These are phyloP conservation scores for Pestalotiopsis sp. DNA, from an alignment of 2,329 filamentous ascomycete species.

Conservation along the genomic window DNA sequence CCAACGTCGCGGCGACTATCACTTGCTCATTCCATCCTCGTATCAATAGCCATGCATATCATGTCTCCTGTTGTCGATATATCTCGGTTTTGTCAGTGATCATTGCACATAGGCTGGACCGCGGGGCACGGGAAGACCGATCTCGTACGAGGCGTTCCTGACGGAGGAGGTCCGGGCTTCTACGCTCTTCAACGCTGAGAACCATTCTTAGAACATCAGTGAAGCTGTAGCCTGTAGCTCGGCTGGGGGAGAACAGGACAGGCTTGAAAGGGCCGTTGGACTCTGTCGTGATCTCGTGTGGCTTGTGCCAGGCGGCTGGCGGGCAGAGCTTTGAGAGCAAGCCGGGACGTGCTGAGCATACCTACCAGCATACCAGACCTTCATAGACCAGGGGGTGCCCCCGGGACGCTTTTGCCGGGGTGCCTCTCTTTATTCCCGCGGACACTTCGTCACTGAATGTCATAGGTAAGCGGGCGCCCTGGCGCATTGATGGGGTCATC, in stretches of 20 bases:
- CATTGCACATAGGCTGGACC: not conserved
- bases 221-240: not conserved
- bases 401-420: not conserved
- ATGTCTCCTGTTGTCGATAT: too few species aligned
- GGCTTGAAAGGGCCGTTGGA: not conserved
- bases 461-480: not conserved
- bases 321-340: not conserved
- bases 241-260: not conserved
- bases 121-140: not conserved
- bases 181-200: not conserved
- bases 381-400: not conserved
- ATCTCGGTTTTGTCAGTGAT: not conserved
- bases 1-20: too few species aligned
- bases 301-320: not conserved
- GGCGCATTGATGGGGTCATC: not conserved
- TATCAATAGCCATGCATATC: too few species aligned
- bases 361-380: not conserved
- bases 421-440: not conserved
- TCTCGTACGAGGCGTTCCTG: not conserved
- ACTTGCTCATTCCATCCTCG: too few species aligned
- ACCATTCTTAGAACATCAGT: not conserved
- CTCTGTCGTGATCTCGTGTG: not conserved
- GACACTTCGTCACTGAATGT: not conserved
- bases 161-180: not conserved
- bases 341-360: not conserved